A percentile compares a stretch with the other conserved stretches of the same genome.
These are phyloP conservation scores for Apiotrichum laibachii DNA, from an alignment of 1,284 basidiomycete genomes.

Conservation along the genomic window DNA sequence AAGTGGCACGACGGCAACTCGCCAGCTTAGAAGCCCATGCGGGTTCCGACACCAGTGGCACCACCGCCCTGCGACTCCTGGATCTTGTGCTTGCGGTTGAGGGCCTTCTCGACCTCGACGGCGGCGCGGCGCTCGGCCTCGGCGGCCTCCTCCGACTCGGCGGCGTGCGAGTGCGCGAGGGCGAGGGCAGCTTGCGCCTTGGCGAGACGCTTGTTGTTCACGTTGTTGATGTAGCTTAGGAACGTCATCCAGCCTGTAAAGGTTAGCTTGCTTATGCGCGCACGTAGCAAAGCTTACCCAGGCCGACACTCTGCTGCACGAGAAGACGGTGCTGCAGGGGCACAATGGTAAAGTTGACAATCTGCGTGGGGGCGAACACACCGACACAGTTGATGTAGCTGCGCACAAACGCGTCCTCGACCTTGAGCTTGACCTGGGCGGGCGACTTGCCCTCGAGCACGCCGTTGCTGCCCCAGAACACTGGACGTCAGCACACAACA, in stretches of 20 bases:
- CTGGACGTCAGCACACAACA: constrained; percentile 13
- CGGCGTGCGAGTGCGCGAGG: constrained; percentile 19
- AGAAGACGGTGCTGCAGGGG: constrained; percentile 77
- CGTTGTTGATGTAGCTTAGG: constrained; percentile 42
- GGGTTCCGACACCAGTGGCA: constrained; percentile 34
- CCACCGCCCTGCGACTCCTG: constrained; percentile 33
- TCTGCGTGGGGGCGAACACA: constrained; percentile 75
- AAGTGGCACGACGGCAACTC: no score
- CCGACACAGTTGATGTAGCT: constrained; percentile 45
- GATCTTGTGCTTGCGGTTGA: constrained; percentile 25
- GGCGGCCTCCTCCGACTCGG: constrained; percentile 1
- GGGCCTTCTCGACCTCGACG: constrained; percentile 23
- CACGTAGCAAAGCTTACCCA: constrained; percentile 63
- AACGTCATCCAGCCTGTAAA: constrained; percentile 60
- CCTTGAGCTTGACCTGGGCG: constrained; percentile 40
- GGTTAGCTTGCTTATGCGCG: background rate
- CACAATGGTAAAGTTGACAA: constrained; percentile 75
- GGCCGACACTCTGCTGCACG: constrained; percentile 70
- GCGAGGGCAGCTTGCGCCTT: constrained; percentile 21
- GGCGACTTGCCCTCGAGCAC: constrained; percentile 44
- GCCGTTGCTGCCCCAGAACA: constrained; percentile 44
- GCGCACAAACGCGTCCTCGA: constrained; percentile 39
- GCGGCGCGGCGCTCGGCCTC: constrained; percentile 19
- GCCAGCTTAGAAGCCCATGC: constrained; percentile 26
- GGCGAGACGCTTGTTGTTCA: constrained; percentile 35